Evolutionary conservation across 352 stramenopile genomes (phyloP), one percentile per base, ranked within the genome.

Genomic region (Globisporangium acanthophoron): DNA sequence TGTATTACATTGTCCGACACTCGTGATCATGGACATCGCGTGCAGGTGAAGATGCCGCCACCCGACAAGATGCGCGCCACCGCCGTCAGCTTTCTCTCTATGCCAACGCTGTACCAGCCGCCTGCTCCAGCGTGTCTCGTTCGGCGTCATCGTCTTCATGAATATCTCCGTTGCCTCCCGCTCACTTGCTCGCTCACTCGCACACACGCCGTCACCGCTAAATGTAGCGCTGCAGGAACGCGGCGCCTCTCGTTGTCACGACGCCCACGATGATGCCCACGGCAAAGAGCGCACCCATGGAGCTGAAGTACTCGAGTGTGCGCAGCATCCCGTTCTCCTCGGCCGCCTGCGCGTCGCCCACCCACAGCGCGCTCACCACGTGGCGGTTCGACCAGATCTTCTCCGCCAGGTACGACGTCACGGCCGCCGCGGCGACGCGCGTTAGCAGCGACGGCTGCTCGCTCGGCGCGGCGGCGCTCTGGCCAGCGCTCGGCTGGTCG

Each of bases 331-430:
- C 58, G 41, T 73, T 66, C 70, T 94, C 67, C 39, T 65, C 72
- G 45, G 71, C 49, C 20, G 72, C 77, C 65, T 87, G 78, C 43
- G 65, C 62, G 52, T 89, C 80, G 33, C 72, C 69, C 66, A 88
- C 87, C 76, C 83, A 92, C 8, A 70, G 56, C 16, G 71, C 61
- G 21, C 69, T 94, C 29, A 92, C 59, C 51, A 77, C 48, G 24
- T 74, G 77, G 58, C 81, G 80, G 65, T 92, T 79, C 29, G 73
- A 82, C 85, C 85, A 94, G 52, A 91, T 76, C 62, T 90, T 88
- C 61, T 94, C 78, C 4, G 83, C 85, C 27, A 91, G 52, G 46
- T 76, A 90, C 46, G 85, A 94, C 48, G 76, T 82, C 48, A 79
- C 61, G 13, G 69, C 72, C 40, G 90, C 78, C 27, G 85, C 85